These are phyloP conservation scores for Royoungia palumana DNA, from an alignment of 768 basidiomycete genomes.

Conservation along the genomic window DNA sequence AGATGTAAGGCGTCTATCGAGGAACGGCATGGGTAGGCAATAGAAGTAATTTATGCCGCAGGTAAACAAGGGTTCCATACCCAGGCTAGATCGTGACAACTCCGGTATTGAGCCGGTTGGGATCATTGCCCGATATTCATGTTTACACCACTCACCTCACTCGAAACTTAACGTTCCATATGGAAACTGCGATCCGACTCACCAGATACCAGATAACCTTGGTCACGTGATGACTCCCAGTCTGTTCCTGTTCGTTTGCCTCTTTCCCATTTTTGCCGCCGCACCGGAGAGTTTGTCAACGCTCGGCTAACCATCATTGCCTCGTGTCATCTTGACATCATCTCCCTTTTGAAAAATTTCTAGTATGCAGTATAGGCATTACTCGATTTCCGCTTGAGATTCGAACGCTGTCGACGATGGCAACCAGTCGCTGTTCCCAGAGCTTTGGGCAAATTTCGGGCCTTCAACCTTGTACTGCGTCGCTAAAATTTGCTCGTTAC, in stretches of 20 bases:
- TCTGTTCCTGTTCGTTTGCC: slow-evolving; percentile 1
- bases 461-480: slow-evolving; percentile 21
- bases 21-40: slow-evolving; percentile 29
- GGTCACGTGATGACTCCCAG: slow-evolving; percentile 12
- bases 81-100: slow-evolving; percentile 16
- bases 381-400: slow-evolving; percentile 1
- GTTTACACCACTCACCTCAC: slow-evolving; percentile 10
- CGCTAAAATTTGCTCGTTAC: slow-evolving; percentile 6
- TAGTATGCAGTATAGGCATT: slow-evolving; percentile 6
- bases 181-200: slow-evolving; percentile 18
- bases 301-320: slow-evolving; percentile 21
- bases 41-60: slow-evolving; percentile 26
- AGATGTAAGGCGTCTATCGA: slow-evolving; percentile 30
- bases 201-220: slow-evolving; percentile 5
- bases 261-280: slow-evolving; percentile 18
- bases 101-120: slow-evolving; percentile 20
- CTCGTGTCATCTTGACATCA: slow-evolving; percentile 10
- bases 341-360: slow-evolving; percentile 6
- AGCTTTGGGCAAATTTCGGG: slow-evolving; percentile 10
- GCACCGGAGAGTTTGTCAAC: slow-evolving; percentile 12
- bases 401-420: neutral
- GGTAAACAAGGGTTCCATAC: slow-evolving; percentile 24
- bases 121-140: slow-evolving; percentile 16
- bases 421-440: slow-evolving; percentile 11
- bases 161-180: slow-evolving; percentile 13